Evolutionary conservation across 2,329 filamentous ascomycete genomes (phyloP).

Genomic region (Fusarium gaditjirri): DNA sequence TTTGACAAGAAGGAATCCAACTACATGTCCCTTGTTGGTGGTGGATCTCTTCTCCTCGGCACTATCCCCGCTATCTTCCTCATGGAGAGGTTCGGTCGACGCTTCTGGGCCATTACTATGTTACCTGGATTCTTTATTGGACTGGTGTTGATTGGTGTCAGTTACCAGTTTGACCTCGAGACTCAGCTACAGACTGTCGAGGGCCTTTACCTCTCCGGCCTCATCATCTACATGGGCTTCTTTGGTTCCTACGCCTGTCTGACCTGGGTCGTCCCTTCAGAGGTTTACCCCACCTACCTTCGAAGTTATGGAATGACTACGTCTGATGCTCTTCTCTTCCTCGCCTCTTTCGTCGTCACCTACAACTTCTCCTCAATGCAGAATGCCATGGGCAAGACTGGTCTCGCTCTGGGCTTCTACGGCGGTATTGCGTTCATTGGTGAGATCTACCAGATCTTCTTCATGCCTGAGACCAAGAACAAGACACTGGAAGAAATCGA

Average conservation of each 20-base stretch:
- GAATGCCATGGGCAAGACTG: slow-evolving; percentile 71
- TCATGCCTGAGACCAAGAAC: slow-evolving; percentile 81
- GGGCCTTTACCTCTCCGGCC: slow-evolving; percentile 73
- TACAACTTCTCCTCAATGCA: slow-evolving; percentile 81
- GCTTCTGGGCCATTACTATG: slow-evolving; percentile 80
- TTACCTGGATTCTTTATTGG: slow-evolving; percentile 78
- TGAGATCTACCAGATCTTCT: slow-evolving; percentile 77
- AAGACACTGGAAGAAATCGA: slow-evolving; percentile 77
- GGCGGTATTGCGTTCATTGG: slow-evolving; percentile 77
- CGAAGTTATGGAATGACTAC: slow-evolving; percentile 79
- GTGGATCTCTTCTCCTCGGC: slow-evolving; percentile 72
- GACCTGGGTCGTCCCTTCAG: slow-evolving; percentile 74
- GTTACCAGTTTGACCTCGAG: slow-evolving; percentile 65
- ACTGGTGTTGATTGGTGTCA: slow-evolving; percentile 71
- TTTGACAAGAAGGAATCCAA: slow-evolving; percentile 71
- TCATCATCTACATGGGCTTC: slow-evolving; percentile 75
- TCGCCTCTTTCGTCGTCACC: slow-evolving; percentile 77
- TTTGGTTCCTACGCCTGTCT: slow-evolving; percentile 73
- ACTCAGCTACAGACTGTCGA: slow-evolving; percentile 60
- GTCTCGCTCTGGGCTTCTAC: slow-evolving; percentile 76
- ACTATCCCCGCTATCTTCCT: slow-evolving; percentile 75
- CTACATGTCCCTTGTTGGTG: slow-evolving; percentile 81
- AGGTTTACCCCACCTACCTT: slow-evolving; percentile 79
- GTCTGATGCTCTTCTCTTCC: slow-evolving; percentile 74
- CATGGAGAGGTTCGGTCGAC: slow-evolving; percentile 78